phyloP scores from a whole-genome alignment of 2,329 filamentous ascomycete genomes.

The Diaporthe caulivora region DNA sequence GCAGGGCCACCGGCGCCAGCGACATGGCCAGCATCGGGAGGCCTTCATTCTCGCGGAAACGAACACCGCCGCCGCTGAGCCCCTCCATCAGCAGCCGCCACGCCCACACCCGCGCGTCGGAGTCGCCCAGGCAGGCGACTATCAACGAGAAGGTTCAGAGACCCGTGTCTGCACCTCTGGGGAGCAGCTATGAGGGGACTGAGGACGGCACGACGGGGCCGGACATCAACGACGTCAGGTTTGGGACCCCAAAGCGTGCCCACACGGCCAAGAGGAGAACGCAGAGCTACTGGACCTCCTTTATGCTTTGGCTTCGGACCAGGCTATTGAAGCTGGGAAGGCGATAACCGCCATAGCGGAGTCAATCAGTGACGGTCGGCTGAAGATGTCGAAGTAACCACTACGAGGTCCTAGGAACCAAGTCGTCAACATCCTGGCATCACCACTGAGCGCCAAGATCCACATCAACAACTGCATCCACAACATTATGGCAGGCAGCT shows the following conservation, averaged over 20 bases:
- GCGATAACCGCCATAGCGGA: conserved; percentile 33
- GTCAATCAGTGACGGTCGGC: not conserved
- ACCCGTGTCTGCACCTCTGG: conserved; percentile 52
- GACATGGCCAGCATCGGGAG: conserved; percentile 36
- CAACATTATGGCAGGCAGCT: not conserved
- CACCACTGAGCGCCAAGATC: not conserved
- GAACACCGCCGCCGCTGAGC: conserved; percentile 41
- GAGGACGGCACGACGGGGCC: conserved; percentile 49
- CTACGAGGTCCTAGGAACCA: not conserved
- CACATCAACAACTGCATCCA: conserved; percentile 1
- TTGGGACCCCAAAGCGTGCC: conserved; percentile 57
- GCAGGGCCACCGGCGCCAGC: conserved; percentile 52
- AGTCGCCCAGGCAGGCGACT: conserved; percentile 16
- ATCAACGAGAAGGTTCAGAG: conserved; percentile 55
- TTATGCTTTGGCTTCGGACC: conserved; percentile 75
- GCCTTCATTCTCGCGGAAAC: conserved; percentile 43
- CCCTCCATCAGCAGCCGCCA: conserved; percentile 32
- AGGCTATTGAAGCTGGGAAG: conserved; percentile 59
- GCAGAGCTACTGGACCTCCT: conserved; percentile 71
- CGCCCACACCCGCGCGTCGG: conserved; percentile 9
- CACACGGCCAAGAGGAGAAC: conserved; percentile 70
- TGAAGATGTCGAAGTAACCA: not conserved
- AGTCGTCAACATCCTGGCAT: not conserved
- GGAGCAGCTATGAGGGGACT: conserved; percentile 60
- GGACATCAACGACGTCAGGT: conserved; percentile 57